phyloP scores from a whole-genome alignment of 257 asterid genomes.

The Primulina huaijiensis region DNA sequence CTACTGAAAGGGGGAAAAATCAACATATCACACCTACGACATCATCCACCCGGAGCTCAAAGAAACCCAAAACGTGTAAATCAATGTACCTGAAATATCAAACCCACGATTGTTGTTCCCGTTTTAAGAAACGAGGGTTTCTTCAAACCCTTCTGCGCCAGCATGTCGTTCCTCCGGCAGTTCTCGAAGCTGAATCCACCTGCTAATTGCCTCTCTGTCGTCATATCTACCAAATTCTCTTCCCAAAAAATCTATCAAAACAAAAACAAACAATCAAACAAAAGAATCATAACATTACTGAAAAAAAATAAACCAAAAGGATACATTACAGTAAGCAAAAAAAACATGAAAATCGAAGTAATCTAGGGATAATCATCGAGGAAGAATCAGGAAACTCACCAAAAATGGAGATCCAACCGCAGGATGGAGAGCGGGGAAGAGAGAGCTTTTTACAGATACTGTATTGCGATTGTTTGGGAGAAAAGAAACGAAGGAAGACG shows the following conservation, averaged over 20 bases:
- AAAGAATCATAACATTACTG: no score
- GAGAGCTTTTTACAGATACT: neutral
- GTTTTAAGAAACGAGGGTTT: conserved; percentile 73
- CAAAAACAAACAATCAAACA: neutral
- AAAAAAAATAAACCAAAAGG: no score
- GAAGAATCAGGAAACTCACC: neutral
- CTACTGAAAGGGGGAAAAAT: neutral
- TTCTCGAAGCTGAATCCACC: conserved; percentile 85
- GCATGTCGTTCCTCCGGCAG: conserved; percentile 86
- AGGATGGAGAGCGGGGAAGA: neutral
- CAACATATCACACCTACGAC: neutral
- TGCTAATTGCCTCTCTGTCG: conserved; percentile 33
- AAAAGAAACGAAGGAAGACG: conserved; percentile 11
- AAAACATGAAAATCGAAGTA: neutral
- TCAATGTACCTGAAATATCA: conserved; percentile 62
- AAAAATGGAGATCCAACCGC: neutral
- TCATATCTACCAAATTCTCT: conserved; percentile 20
- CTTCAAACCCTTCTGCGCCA: conserved; percentile 63
- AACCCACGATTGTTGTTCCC: conserved; percentile 92
- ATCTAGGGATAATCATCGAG: neutral
- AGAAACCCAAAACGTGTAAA: neutral
- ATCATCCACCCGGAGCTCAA: neutral
- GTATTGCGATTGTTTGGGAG: neutral
- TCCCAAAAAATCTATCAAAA: conserved; percentile 5
- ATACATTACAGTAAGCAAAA: neutral